Conservation (phyloP, 2,329 filamentous ascomycete genomes). For the Colletotrichum tofieldiae region DNA sequence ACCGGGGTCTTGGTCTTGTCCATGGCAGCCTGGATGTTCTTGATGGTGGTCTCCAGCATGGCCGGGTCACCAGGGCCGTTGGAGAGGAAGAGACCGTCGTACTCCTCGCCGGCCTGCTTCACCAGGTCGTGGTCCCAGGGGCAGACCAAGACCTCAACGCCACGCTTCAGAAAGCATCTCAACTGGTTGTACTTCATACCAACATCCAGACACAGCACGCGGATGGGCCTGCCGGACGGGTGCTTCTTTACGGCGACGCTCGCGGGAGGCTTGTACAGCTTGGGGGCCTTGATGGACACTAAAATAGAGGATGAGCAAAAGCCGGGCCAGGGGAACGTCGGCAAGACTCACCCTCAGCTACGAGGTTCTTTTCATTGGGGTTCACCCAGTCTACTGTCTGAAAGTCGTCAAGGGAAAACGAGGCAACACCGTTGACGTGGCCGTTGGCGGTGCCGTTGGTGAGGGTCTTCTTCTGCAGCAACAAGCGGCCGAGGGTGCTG, state of each 20-base stretch:
- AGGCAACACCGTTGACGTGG: slow-evolving; percentile 43
- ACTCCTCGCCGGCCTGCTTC: slow-evolving; percentile 82
- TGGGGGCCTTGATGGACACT: slow-evolving; percentile 93
- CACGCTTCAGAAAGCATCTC: slow-evolving; percentile 90
- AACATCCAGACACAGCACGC: slow-evolving; percentile 94
- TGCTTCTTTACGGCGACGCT: slow-evolving; percentile 81
- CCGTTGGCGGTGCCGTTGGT: slow-evolving; percentile 61
- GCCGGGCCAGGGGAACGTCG: slow-evolving; percentile 38
- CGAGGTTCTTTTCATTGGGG: slow-evolving; percentile 93
- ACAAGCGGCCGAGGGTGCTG: slow-evolving; percentile 94
- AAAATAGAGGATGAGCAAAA: slow-evolving; percentile 58
- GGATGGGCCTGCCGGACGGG: slow-evolving; percentile 88
- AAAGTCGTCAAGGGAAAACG: slow-evolving; percentile 66
- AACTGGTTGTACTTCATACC: slow-evolving; percentile 99
- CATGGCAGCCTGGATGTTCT: slow-evolving; percentile 83
- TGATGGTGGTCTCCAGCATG: slow-evolving; percentile 83
- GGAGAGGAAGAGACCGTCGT: slow-evolving; percentile 97
- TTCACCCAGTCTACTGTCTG: slow-evolving; percentile 91
- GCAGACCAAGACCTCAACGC: slow-evolving; percentile 93
- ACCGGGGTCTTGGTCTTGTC: slow-evolving; percentile 87
- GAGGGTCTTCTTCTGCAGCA: slow-evolving; percentile 75
- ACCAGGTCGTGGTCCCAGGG: slow-evolving; percentile 97
- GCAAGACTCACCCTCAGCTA: slow-evolving; percentile 85
- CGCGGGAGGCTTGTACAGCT: slow-evolving; percentile 84
- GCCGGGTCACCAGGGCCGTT: slow-evolving; percentile 98